Conservation (phyloP, 192 early-diverging fungal genomes). For the Phycomyces nitens region DNA sequence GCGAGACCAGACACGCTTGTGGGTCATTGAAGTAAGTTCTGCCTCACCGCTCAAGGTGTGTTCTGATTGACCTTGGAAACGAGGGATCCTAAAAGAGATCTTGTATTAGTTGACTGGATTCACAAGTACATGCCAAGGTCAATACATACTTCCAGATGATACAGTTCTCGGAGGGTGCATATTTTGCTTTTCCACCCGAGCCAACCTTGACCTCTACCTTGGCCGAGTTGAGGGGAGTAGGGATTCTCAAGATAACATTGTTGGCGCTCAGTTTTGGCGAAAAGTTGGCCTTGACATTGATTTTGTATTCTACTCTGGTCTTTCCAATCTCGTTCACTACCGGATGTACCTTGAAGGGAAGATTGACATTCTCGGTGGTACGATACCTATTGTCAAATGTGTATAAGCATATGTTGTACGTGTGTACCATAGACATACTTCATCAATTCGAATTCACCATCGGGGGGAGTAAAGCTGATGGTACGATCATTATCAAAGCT, state of each 20-base stretch:
- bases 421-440: too few relatives aligned
- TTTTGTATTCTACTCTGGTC: slow-evolving; percentile 83
- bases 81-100: slow-evolving; percentile 60
- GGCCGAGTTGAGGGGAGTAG: slow-evolving; percentile 88
- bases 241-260: slow-evolving; percentile 83
- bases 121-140: too few relatives aligned
- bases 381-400: slow-evolving; percentile 58
- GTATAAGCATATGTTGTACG: background rate
- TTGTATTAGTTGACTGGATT: background rate
- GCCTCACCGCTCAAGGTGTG: slow-evolving; percentile 78
- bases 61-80: slow-evolving; percentile 91
- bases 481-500: slow-evolving; percentile 87
- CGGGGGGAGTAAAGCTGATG: slow-evolving; percentile 85
- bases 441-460: slow-evolving; percentile 72
- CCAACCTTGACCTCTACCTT: slow-evolving; percentile 77
- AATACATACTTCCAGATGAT: slow-evolving; percentile 95
- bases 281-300: slow-evolving; percentile 87
- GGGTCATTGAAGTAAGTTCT: slow-evolving; percentile 76
- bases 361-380: slow-evolving; percentile 91
- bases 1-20: slow-evolving; percentile 87
- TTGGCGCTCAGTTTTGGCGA: slow-evolving; percentile 84
- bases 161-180: slow-evolving; percentile 88
- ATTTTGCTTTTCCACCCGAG: slow-evolving; percentile 85
- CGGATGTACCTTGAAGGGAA: slow-evolving; percentile 94
- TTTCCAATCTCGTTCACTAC: slow-evolving; percentile 84